phyloP scores from a whole-genome alignment of 169 alveolate species.

The Besnoitia besnoiti region DNA sequence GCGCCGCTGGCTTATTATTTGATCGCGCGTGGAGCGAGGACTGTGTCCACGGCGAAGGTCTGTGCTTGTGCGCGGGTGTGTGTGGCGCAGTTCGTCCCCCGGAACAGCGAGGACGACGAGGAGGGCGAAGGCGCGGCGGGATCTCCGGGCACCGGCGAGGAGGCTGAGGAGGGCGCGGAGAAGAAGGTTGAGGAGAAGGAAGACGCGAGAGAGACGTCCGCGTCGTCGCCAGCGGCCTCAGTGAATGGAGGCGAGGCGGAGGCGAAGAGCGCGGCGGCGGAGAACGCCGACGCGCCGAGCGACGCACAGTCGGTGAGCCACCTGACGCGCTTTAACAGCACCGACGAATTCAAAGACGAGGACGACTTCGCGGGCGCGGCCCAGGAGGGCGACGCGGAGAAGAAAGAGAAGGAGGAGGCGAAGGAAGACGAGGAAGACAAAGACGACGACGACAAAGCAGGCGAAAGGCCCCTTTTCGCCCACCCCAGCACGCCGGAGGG shows the following conservation, averaged over 20 bases:
- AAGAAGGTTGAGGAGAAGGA: neutral
- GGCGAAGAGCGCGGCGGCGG: neutral
- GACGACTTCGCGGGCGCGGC: neutral
- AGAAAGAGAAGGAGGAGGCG: neutral
- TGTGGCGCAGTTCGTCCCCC: slow-evolving; percentile 40
- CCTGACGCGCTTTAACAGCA: slow-evolving; percentile 41
- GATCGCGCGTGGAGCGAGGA: too few relatives aligned
- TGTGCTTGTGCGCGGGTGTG: too few relatives aligned
- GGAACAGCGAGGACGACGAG: slow-evolving; percentile 29
- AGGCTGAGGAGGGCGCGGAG: neutral
- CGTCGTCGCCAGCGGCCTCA: neutral
- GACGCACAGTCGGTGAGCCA: neutral
- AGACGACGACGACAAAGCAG: slow-evolving; percentile 69
- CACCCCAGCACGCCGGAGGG: slow-evolving; percentile 73
- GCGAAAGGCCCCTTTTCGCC: slow-evolving; percentile 56
- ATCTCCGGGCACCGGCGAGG: neutral
- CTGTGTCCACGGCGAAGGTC: too few relatives aligned
- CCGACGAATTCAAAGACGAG: neutral
- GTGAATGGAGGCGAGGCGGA: neutral
- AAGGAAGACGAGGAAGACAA: slow-evolving; percentile 30
- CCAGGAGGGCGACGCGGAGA: neutral
- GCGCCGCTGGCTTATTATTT: too few relatives aligned
- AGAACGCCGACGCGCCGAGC: neutral
- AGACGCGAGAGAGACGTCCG: neutral
- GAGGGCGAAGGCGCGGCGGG: slow-evolving; percentile 1